Base-by-base conservation (phyloP, 2,329 filamentous ascomycete genomes). In the Phyllosticta citriasiana region DNA sequence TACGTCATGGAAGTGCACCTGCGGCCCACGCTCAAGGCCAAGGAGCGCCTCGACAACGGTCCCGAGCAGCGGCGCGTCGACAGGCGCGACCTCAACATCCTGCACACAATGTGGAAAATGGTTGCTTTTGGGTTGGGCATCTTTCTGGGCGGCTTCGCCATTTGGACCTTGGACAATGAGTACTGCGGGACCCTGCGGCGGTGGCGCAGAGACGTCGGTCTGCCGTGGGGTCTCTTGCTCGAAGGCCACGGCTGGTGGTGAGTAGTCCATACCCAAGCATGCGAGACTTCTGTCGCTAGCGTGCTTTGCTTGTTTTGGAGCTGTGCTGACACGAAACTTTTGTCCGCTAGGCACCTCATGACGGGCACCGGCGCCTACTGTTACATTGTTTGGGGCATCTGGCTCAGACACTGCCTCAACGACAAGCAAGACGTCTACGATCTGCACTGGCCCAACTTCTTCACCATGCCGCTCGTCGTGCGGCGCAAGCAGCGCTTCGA, bases 321-420 rank as follows among this genome's bases (percentile, higher is more conserved):
- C 55, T 2, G n/a, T n/a, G 55, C 19, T 50, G 35, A 22, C 25
- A 22, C 25, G 24, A 25, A 40, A 54, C 33, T 53, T 55, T 53
- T 30, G 26, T 22, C 53, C 24, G 16, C 7, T 59, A 81, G 87
- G 88, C 89, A 93, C 74, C 69, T 93, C 47, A 86, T 93, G 81
- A 94, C 90, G 0, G 89, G 89, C 12, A 78, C 87, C 40, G 90
- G 90, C 71, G 89, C 89, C 16, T 95, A 95, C 73, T 88, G 87
- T 70, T 91, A 93, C 71, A 90, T 95, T 66, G 78, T 85, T 14
- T 95, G 90, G 89, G 87, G 89, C 14, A 85, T 92, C 26, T 93
- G 89, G 87, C 79, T 94, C 19, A 83, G 89, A 51, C 85, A 88
- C 64, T 91, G 88, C 67, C 76, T 94, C 57, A 89, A 91, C 64